Conservation (phyloP, 176 grass and related monocot genomes). For the Aegilops speltoides region DNA sequence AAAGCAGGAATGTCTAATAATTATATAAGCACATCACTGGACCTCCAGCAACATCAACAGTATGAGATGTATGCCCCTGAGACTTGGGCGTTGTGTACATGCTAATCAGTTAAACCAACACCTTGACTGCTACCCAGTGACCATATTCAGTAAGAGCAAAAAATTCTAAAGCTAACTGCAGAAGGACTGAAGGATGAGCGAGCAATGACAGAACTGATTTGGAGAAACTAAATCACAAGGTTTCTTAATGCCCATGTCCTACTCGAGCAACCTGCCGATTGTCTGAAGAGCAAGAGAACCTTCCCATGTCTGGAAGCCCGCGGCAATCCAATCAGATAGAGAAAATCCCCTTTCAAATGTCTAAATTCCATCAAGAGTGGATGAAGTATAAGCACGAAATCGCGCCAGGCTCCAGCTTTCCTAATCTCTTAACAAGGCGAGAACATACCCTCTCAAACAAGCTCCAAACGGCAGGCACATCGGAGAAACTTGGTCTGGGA, state of each 20-base stretch:
- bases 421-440: background rate
- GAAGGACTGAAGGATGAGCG: background rate
- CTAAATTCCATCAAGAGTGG: background rate
- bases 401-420: constrained; percentile 5
- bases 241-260: background rate
- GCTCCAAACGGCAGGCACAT: constrained; percentile 9
- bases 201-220: background rate
- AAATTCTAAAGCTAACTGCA: background rate
- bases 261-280: background rate
- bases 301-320: background rate
- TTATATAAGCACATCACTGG: background rate
- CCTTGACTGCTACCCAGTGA: constrained; percentile 13
- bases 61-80: background rate
- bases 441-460: background rate
- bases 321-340: background rate
- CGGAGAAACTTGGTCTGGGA: background rate
- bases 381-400: constrained; percentile 10
- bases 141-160: background rate
- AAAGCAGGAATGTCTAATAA: background rate
- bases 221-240: background rate
- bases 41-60: background rate
- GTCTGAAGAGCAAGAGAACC: background rate
- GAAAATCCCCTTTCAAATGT: background rate
- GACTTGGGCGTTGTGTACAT: background rate
- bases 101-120: background rate